These are phyloP conservation scores for Alternaria sp. DNA, from an alignment of 2,329 filamentous ascomycete species.

Conservation along the genomic window DNA sequence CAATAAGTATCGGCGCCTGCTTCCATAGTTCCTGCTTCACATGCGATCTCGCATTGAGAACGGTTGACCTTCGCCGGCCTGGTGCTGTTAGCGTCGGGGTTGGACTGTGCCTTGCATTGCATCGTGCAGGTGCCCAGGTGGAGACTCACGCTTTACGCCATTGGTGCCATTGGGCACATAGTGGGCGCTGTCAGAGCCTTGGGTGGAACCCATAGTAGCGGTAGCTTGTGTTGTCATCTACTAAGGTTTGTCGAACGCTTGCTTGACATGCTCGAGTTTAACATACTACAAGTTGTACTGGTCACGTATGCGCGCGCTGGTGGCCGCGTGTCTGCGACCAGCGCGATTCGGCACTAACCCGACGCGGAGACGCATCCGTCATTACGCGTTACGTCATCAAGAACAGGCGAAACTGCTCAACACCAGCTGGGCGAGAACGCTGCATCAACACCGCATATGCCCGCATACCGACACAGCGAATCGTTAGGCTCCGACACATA, in stretches of 20 bases:
- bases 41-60: constrained; percentile 52
- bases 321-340: neutral
- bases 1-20: constrained; percentile 71
- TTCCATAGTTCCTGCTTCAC: constrained; percentile 71
- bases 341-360: neutral
- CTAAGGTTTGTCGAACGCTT: neutral
- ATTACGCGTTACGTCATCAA: constrained; percentile 9
- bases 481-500: neutral
- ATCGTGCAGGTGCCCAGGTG: constrained; percentile 3
- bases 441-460: neutral
- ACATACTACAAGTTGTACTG: neutral
- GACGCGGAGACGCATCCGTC: constrained; percentile 8
- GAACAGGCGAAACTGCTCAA: neutral
- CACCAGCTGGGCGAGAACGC: neutral
- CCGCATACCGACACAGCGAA: neutral
- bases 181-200: constrained; percentile 28
- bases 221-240: neutral
- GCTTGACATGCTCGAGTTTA: constrained; percentile 1
- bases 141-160: constrained; percentile 37
- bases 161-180: constrained; percentile 17
- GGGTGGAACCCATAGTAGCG: constrained; percentile 34
- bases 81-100: constrained; percentile 4
- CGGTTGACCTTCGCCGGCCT: constrained; percentile 46
- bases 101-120: constrained; percentile 11
- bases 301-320: constrained; percentile 1